These are phyloP conservation scores for Candida verbasci DNA, from an alignment of 805 yeast species.

Conservation along the genomic window DNA sequence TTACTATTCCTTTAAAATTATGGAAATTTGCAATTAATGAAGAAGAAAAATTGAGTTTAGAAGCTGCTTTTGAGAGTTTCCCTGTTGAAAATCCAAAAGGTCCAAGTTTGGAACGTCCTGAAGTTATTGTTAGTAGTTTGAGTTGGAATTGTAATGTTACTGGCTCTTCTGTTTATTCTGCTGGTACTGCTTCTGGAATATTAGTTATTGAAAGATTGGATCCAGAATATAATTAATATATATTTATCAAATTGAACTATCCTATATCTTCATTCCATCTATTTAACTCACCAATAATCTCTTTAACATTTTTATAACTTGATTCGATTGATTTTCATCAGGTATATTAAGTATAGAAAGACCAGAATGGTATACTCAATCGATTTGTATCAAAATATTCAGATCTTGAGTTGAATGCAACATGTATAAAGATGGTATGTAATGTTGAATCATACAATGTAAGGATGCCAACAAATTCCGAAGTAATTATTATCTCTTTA, in stretches of 20 bases:
- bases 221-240: conserved; percentile 10
- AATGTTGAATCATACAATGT: too few species aligned
- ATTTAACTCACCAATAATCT: conserved; percentile 73
- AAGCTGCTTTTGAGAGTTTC: conserved; percentile 25
- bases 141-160: conserved; percentile 54
- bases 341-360: too few species aligned
- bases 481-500: too few species aligned
- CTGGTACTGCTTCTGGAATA: conserved; percentile 49
- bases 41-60: conserved; percentile 5
- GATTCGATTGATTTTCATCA: conserved; percentile 42
- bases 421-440: too few species aligned
- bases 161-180: conserved; percentile 47
- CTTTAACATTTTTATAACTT: conserved; percentile 49
- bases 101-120: conserved; percentile 42
- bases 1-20: conserved; percentile 38
- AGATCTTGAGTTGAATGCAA: too few species aligned
- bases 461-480: too few species aligned
- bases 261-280: conserved; percentile 61
- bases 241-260: too few species aligned
- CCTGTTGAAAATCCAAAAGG: conserved; percentile 26
- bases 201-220: conserved; percentile 42
- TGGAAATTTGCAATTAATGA: conserved; percentile 21
- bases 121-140: conserved; percentile 43
- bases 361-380: too few species aligned
- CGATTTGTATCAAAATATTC: too few species aligned